phyloP scores from a whole-genome alignment of 768 basidiomycete genomes.

The Pholiota microspora region DNA sequence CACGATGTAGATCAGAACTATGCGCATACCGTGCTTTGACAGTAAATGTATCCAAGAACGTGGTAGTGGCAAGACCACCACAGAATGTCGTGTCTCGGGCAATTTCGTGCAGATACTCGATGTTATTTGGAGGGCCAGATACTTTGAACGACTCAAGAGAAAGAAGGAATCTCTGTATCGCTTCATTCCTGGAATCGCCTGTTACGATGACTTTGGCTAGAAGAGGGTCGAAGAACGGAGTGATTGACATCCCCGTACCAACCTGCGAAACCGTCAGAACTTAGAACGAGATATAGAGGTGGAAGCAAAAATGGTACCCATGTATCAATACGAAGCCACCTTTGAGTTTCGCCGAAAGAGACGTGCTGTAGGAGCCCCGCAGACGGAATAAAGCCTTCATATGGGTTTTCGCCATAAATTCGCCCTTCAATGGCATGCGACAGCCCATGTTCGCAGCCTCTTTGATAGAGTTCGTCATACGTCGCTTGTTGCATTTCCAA shows the following conservation, averaged over 20 bases:
- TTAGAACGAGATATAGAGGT: neutral
- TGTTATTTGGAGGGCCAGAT: slow-evolving; percentile 60
- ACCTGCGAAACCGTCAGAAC: slow-evolving; percentile 23
- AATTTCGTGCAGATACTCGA: slow-evolving; percentile 48
- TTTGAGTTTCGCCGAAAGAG: slow-evolving; percentile 27
- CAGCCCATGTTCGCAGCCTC: slow-evolving; percentile 11
- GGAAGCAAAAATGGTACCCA: slow-evolving; percentile 39
- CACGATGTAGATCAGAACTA: neutral
- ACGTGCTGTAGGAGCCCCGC: slow-evolving; percentile 65
- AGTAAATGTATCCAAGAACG: slow-evolving; percentile 42
- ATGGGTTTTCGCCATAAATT: slow-evolving; percentile 63
- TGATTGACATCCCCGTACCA: slow-evolving; percentile 48
- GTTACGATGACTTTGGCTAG: slow-evolving; percentile 60
- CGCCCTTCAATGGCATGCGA: slow-evolving; percentile 53
- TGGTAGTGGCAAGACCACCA: slow-evolving; percentile 45
- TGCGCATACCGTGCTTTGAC: slow-evolving; percentile 36
- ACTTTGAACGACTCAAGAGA: slow-evolving; percentile 41
- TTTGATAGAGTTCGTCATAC: slow-evolving; percentile 26
- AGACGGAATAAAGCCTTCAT: slow-evolving; percentile 52
- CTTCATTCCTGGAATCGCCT: slow-evolving; percentile 42
- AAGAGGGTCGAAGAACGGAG: slow-evolving; percentile 56
- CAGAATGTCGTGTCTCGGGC: slow-evolving; percentile 36
- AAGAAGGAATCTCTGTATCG: slow-evolving; percentile 37
- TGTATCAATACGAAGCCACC: slow-evolving; percentile 61
- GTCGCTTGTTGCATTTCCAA: slow-evolving; percentile 34